Evolutionary conservation across 352 stramenopile species (phyloP).

Genomic region (Pythium dissotocum): DNA sequence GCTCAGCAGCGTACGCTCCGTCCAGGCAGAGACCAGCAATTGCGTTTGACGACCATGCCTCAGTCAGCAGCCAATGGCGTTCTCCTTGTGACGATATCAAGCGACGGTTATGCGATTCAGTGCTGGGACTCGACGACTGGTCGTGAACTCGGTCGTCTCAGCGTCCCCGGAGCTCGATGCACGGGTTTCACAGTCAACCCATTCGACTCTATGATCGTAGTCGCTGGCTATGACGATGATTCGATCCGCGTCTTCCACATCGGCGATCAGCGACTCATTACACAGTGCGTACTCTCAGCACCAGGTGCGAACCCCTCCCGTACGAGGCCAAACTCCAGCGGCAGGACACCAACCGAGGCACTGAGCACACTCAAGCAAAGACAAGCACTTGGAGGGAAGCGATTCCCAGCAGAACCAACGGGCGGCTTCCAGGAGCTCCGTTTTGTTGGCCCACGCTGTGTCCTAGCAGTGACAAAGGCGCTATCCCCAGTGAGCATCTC

Average conservation of each 20-base stretch:
- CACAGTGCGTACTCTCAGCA: slow-evolving; percentile 37
- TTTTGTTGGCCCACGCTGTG: slow-evolving; percentile 20
- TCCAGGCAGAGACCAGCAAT: neutral
- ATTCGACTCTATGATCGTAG: slow-evolving; percentile 23
- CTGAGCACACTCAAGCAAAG: slow-evolving; percentile 22
- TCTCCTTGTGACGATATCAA: slow-evolving; percentile 37
- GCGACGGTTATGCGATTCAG: slow-evolving; percentile 31
- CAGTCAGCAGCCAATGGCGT: slow-evolving; percentile 30
- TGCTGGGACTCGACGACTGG: slow-evolving; percentile 46
- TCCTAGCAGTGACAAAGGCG: slow-evolving; percentile 7
- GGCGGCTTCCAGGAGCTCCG: slow-evolving; percentile 9
- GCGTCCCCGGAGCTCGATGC: slow-evolving; percentile 30
- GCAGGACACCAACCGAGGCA: slow-evolving; percentile 5
- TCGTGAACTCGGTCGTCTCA: slow-evolving; percentile 43
- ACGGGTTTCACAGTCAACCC: slow-evolving; percentile 41
- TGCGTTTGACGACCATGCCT: neutral
- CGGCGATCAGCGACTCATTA: slow-evolving; percentile 38
- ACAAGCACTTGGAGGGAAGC: slow-evolving; percentile 2
- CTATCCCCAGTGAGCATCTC: neutral
- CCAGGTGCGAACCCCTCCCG: neutral
- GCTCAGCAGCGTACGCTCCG: slow-evolving; percentile 15
- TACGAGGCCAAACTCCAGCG: neutral
- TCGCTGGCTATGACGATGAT: slow-evolving; percentile 52
- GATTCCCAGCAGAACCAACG: neutral
- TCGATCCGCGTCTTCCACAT: slow-evolving; percentile 58